Percentiles rank a stretch among this genome's conserved stretches.
Evolutionary conservation across 495 filamentous ascomycete species (phyloP).

Genomic region (Aspergillus sclerotioniger): DNA sequence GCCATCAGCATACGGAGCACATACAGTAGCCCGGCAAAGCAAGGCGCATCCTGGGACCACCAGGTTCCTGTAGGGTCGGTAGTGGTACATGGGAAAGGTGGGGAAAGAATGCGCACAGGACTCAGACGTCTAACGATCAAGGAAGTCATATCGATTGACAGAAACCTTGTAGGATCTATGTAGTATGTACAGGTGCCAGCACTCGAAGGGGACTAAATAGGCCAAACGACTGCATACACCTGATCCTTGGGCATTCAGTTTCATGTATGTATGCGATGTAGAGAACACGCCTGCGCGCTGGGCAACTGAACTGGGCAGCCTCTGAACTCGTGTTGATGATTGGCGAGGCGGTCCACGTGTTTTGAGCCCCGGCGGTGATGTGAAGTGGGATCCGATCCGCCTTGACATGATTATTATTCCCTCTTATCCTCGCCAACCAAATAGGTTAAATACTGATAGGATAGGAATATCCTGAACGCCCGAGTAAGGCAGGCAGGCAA

Average conservation of each 20-base stretch:
- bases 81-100: not conserved
- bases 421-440: too few species aligned
- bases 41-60: conserved; percentile 7
- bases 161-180: not conserved
- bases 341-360: conserved; percentile 11
- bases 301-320: conserved; percentile 10
- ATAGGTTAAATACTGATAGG: not conserved
- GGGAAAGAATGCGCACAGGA: conserved; percentile 13
- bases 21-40: not conserved
- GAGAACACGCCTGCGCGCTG: not conserved
- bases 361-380: not conserved
- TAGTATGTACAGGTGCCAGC: too few species aligned
- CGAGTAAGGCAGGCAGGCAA: not conserved
- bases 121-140: conserved; percentile 5
- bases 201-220: too few species aligned
- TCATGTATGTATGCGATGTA: not conserved
- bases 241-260: not conserved
- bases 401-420: too few species aligned
- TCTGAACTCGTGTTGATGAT: not conserved
- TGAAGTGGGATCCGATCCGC: not conserved
- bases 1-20: not conserved
- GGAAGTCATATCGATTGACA: not conserved
- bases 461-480: not conserved
- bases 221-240: too few species aligned
- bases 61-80: conserved; percentile 10